These are phyloP conservation scores for Phaeosphaeriaceae sp. DNA, from an alignment of 2,329 filamentous ascomycete genomes.

Conservation along the genomic window DNA sequence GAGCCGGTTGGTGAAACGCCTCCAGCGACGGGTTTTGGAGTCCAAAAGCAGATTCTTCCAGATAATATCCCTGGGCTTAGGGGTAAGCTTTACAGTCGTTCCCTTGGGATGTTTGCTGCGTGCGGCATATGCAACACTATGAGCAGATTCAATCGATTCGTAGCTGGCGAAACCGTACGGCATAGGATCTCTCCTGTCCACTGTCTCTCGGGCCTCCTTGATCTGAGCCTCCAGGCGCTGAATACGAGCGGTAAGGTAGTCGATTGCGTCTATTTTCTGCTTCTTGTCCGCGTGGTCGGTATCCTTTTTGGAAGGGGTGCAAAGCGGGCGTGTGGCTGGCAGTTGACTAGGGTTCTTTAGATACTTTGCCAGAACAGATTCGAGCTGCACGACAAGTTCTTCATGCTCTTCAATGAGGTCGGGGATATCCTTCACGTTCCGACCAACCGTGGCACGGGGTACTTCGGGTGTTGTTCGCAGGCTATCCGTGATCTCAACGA, in stretches of 20 bases:
- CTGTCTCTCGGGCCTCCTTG: conserved; percentile 77
- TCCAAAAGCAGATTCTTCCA: conserved; percentile 89
- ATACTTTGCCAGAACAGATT: conserved; percentile 85
- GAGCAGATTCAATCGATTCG: conserved; percentile 84
- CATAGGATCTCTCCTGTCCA: conserved; percentile 88
- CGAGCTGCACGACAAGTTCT: conserved; percentile 78
- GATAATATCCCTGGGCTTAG: conserved; percentile 88
- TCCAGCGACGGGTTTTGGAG: conserved; percentile 71
- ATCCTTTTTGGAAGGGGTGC: conserved; percentile 81
- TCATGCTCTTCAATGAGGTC: conserved; percentile 85
- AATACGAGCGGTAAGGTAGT: conserved; percentile 88
- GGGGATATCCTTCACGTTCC: conserved; percentile 91
- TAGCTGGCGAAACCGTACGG: conserved; percentile 95
- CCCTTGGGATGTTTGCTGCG: conserved; percentile 82
- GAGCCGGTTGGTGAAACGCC: conserved; percentile 77
- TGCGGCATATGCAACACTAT: conserved; percentile 81
- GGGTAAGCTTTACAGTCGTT: conserved; percentile 77
- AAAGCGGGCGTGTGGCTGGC: conserved; percentile 76
- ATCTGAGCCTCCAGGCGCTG: conserved; percentile 82
- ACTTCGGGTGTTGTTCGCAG: conserved; percentile 79
- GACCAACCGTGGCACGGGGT: conserved; percentile 80
- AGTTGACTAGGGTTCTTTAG: conserved; percentile 84
- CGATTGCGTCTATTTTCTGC: conserved; percentile 89
- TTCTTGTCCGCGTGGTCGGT: conserved; percentile 64
- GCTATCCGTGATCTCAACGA: conserved; percentile 80